A percentile compares a stretch with the other conserved stretches of the same genome.
Conservation (phyloP, 805 yeast genomes). For the Saccharomycopsis oosterbeekiorum region DNA sequence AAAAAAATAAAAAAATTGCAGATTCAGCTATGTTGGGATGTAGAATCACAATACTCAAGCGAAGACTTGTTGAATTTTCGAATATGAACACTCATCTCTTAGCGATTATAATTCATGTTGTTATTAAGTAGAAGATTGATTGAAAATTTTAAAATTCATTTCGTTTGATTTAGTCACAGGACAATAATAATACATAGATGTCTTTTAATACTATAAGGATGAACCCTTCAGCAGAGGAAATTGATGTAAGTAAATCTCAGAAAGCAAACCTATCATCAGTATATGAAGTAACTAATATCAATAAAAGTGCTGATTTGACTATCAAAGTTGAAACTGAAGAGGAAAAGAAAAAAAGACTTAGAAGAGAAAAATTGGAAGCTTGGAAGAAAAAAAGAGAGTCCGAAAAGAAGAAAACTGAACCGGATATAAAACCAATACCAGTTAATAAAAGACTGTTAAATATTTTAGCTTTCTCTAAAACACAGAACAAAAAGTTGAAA, state of each 20-base stretch:
- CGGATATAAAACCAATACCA: neutral
- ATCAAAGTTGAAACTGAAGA: neutral
- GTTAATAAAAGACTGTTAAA: neutral
- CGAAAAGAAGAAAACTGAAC: conserved; percentile 1
- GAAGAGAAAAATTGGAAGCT: conserved; percentile 33
- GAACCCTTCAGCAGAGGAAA: neutral
- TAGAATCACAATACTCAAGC: neutral
- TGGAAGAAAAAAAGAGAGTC: conserved; percentile 39
- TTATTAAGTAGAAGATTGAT: neutral
- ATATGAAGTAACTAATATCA: neutral
- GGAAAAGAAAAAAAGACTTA: conserved; percentile 14
- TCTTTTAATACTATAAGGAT: neutral
- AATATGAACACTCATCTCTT: neutral
- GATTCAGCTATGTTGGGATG: neutral
- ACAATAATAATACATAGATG: neutral
- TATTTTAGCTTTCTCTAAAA: neutral
- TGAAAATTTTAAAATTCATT: neutral
- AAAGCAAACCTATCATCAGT: neutral
- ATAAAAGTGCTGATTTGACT: neutral
- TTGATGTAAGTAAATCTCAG: neutral
- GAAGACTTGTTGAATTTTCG: neutral
- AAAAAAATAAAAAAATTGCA: too few species aligned
- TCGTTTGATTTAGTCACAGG: too few species aligned
- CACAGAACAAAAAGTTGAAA: neutral
- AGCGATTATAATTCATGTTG: too few species aligned